These are phyloP conservation scores for Colletotrichum navitas DNA, from an alignment of 2,329 filamentous ascomycete species.

Conservation along the genomic window DNA sequence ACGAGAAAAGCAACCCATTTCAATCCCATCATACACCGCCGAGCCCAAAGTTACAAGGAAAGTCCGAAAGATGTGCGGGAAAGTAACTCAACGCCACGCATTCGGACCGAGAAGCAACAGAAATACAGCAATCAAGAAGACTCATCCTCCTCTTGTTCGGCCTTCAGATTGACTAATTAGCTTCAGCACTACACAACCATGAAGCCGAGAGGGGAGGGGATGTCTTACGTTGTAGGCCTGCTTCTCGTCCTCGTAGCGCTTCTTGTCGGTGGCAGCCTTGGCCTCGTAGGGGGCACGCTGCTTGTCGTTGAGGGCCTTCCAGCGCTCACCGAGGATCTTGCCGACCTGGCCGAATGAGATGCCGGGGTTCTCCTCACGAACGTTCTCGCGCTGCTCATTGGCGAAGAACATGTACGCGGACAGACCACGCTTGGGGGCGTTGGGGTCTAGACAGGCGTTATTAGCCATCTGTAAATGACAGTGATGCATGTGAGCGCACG, in stretches of 20 bases:
- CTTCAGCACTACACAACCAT: constrained; percentile 33
- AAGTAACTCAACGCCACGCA: constrained; percentile 23
- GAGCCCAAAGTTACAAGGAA: constrained; percentile 48
- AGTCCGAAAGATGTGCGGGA: constrained; percentile 27
- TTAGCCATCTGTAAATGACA: constrained; percentile 18
- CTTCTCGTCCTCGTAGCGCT: constrained; percentile 99
- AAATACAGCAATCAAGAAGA: constrained; percentile 52
- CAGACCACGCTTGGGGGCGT: constrained; percentile 98
- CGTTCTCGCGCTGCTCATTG: constrained; percentile 98
- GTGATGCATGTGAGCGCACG: not conserved
- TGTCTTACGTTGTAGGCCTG: constrained; percentile 85
- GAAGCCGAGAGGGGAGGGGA: not conserved
- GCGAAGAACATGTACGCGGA: constrained; percentile 99
- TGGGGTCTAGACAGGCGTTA: constrained; percentile 76
- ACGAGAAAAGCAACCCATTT: constrained; percentile 41
- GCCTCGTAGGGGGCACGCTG: constrained; percentile 94
- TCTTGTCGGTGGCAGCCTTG: constrained; percentile 98
- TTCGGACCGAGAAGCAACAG: constrained; percentile 34
- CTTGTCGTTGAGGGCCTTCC: constrained; percentile 96
- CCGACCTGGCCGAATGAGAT: constrained; percentile 98
- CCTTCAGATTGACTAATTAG: constrained; percentile 58
- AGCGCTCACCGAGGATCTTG: constrained; percentile 97
- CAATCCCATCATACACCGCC: constrained; percentile 59
- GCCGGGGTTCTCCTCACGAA: constrained; percentile 97
- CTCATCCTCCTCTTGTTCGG: constrained; percentile 69